These are phyloP conservation scores for Cnidoscolus chayamansa DNA, from an alignment of 441 rosid species.

Conservation along the genomic window DNA sequence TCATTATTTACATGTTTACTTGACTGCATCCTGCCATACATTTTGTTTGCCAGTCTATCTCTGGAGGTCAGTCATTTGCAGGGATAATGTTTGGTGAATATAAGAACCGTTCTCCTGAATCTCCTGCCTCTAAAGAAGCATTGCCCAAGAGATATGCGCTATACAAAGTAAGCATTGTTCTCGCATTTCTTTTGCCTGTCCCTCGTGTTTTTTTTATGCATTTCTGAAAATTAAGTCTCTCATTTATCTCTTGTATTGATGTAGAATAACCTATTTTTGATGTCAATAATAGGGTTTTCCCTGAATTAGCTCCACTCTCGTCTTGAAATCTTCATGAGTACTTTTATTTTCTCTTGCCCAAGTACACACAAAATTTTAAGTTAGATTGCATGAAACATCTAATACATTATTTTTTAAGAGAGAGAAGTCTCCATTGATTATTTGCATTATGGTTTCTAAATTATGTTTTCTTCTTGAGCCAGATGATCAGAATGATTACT, in stretches of 20 bases:
- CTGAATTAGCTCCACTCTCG: not conserved
- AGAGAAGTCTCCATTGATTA: not conserved
- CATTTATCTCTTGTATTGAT: not conserved
- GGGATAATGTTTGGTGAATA: conserved; percentile 72
- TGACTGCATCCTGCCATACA: conserved; percentile 14
- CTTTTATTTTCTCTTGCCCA: conserved; percentile 2
- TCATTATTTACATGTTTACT: conserved; percentile 2
- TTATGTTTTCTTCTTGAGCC: conserved; percentile 30
- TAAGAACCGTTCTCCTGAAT: conserved; percentile 43
- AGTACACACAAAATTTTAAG: not conserved
- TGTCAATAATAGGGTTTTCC: not conserved
- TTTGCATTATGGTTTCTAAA: conserved; percentile 17
- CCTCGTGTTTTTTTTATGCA: not conserved
- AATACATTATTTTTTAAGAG: not conserved
- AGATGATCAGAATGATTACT: conserved; percentile 91
- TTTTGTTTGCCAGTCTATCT: conserved; percentile 60
- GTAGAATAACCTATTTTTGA: not conserved
- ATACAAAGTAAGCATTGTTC: conserved; percentile 50
- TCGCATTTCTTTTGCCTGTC: conserved; percentile 11
- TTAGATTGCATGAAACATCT: conserved; percentile 3
- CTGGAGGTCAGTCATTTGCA: conserved; percentile 91
- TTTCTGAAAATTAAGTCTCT: conserved; percentile 10
- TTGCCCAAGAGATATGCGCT: conserved; percentile 66
- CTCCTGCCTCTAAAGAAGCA: conserved; percentile 42
- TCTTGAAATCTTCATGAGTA: not conserved